Base-by-base conservation (phyloP, 768 basidiomycete species). In the Lyophyllum semitale region DNA sequence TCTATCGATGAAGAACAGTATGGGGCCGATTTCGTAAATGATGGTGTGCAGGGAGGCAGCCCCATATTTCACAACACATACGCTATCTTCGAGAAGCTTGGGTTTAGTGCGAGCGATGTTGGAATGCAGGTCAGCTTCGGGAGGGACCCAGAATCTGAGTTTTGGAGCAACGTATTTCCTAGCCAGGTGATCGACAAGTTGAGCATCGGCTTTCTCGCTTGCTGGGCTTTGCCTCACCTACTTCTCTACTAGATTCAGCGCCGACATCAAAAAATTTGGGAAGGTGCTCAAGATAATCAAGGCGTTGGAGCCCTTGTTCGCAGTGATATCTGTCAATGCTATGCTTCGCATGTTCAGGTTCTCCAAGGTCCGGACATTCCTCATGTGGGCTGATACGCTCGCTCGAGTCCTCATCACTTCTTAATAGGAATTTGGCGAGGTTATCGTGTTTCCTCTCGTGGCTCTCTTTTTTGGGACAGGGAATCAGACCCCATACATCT, bases 71-170 rank as follows among this genome's bases (percentile, higher is more conserved):
- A 68, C 38, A 69, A 69, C 49, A 68, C 71, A 1, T 71, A 66
- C 43, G 67, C 69, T 11, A 59, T 71, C 46, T 69, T 72, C 26
- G 63, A 72, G n/a, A 63, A 47, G n/a, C 59, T 68, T 11, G 69
- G 68, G 8, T 69, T 68, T 57, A 59, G 54, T 35, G 63, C 66
- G 4, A 61, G 66, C 35, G 66, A 67, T 41, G 65, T 72, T 20
- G 68, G 60, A 18, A 68, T 71, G 62, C 71, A 71, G 53, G 68
- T 71, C 25, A 69, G 69, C 50, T 68, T 72, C 52, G 69, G 68
- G 15, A 61, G 59, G 15, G 68, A 69, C 23, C 59, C 60, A 27
- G 66, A 64, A 18, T 63, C 53, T 1, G 68, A 72, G 15, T 69
- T 69, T 35, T 70, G 67, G 68, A 68, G 59, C 56, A 69, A 68